These are phyloP conservation scores for Clavariopsis aquatica DNA, from an alignment of 495 filamentous ascomycete genomes.

Conservation along the genomic window DNA sequence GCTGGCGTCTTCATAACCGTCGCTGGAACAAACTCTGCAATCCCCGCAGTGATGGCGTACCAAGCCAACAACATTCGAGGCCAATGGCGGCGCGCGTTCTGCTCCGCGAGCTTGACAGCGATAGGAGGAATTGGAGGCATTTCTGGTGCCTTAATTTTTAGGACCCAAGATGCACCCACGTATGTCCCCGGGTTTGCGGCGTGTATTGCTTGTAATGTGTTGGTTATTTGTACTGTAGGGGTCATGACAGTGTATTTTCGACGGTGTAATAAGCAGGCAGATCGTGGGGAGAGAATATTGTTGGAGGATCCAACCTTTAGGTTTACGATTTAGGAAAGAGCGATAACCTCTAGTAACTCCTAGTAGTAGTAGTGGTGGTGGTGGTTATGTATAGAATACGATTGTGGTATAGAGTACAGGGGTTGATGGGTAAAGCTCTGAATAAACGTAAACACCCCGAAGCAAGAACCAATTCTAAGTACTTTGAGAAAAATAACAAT, in stretches of 20 bases:
- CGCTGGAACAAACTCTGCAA: conserved; percentile 62
- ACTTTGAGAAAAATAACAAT: too few species aligned
- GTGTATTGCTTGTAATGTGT: conserved; percentile 48
- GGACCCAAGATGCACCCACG: conserved; percentile 57
- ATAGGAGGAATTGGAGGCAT: conserved; percentile 64
- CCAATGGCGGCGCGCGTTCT: conserved; percentile 66
- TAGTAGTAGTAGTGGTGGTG: too few species aligned
- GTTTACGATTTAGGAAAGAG: conserved; percentile 5
- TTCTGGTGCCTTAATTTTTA: conserved; percentile 58
- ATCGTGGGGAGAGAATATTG: conserved; percentile 41
- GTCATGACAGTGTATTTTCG: conserved; percentile 46
- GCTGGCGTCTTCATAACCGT: conserved; percentile 66
- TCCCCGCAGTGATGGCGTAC: conserved; percentile 60
- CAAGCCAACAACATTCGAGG: conserved; percentile 68
- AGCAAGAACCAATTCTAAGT: too few species aligned
- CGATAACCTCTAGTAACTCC: too few species aligned
- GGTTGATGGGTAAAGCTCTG: too few species aligned
- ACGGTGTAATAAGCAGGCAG: conserved; percentile 44
- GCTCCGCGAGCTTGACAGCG: conserved; percentile 57
- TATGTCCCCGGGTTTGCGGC: conserved; percentile 60
- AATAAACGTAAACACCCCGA: too few species aligned
- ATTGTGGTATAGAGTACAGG: too few species aligned
- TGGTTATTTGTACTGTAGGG: conserved; percentile 43
- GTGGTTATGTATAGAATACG: too few species aligned
- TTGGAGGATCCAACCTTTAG: conserved; percentile 5